A percentile compares a stretch with the other conserved stretches of the same genome.
Evolutionary conservation across 1,284 basidiomycete genomes (phyloP).

Genomic region (Irpex sp.): DNA sequence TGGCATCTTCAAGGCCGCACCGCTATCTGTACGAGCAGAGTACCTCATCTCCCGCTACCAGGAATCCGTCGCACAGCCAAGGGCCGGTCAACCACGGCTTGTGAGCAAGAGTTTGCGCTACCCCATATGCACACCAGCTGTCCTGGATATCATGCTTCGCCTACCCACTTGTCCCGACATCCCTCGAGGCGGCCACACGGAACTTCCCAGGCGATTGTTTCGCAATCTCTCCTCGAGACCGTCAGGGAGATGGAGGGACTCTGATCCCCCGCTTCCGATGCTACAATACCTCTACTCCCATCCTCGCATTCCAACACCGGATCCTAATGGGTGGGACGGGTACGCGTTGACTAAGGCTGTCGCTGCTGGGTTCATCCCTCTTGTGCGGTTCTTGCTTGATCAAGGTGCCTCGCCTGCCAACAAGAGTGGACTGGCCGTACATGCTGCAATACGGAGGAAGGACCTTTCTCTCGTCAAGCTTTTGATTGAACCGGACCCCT

Average conservation of each 20-base stretch:
- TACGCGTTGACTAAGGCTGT: conserved; percentile 78
- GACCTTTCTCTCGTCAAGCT: conserved; percentile 65
- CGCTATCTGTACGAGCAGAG: conserved; percentile 48
- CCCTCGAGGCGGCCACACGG: conserved; percentile 19
- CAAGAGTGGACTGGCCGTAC: conserved; percentile 60
- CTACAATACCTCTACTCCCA: conserved; percentile 50
- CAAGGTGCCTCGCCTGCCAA: conserved; percentile 65
- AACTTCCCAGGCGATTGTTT: conserved; percentile 63
- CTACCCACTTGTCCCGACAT: conserved; percentile 14
- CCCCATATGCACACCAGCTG: conserved; percentile 53
- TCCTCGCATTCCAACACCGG: conserved; percentile 34
- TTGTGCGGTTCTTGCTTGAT: conserved; percentile 64
- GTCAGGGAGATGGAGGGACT: conserved; percentile 32
- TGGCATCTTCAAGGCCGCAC: conserved; percentile 45
- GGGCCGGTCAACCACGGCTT: conserved; percentile 26
- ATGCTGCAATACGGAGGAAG: conserved; percentile 67
- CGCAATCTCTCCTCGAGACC: conserved; percentile 33
- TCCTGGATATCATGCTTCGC: conserved; percentile 47
- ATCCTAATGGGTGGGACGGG: conserved; percentile 61
- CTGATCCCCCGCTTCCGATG: conserved; percentile 55
- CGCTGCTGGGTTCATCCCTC: conserved; percentile 51
- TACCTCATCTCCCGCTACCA: conserved; percentile 41
- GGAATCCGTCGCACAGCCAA: background rate
- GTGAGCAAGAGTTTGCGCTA: conserved; percentile 54
- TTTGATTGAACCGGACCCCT: conserved; percentile 58